Evolutionary conservation across 176 grass and related monocot genomes (phyloP).

Genomic region (Aegilops tauschii): DNA sequence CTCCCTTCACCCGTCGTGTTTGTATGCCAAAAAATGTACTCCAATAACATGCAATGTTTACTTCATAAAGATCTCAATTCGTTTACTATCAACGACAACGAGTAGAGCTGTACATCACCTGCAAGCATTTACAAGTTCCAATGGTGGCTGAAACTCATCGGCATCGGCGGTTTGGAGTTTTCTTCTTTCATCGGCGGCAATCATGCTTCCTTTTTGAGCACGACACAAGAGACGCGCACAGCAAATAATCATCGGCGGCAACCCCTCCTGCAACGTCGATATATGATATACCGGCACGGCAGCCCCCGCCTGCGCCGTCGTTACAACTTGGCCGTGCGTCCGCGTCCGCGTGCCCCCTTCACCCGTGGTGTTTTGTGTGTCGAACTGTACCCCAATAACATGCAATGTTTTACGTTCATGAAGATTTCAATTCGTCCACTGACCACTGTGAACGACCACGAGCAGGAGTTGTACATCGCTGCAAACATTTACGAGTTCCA

Average conservation of each 20-base stretch:
- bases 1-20: no score
- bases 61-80: neutral
- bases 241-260: no score
- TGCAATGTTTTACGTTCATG: neutral
- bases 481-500: neutral
- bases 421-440: neutral
- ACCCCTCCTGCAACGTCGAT: constrained; percentile 48
- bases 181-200: neutral
- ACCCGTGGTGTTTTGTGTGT: no score
- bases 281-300: constrained; percentile 19
- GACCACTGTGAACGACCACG: neutral
- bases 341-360: no score
- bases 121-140: neutral
- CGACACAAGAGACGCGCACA: no score
- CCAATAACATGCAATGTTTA: neutral
- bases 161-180: neutral
- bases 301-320: no score
- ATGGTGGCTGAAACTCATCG: neutral
- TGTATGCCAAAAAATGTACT: no score
- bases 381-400: no score
- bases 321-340: no score
- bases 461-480: neutral
- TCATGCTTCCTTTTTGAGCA: no score
- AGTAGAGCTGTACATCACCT: neutral
- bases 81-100: neutral